These are phyloP conservation scores for Torrubiellomyces zombiae DNA, from an alignment of 2,329 filamentous ascomycete species.

Conservation along the genomic window DNA sequence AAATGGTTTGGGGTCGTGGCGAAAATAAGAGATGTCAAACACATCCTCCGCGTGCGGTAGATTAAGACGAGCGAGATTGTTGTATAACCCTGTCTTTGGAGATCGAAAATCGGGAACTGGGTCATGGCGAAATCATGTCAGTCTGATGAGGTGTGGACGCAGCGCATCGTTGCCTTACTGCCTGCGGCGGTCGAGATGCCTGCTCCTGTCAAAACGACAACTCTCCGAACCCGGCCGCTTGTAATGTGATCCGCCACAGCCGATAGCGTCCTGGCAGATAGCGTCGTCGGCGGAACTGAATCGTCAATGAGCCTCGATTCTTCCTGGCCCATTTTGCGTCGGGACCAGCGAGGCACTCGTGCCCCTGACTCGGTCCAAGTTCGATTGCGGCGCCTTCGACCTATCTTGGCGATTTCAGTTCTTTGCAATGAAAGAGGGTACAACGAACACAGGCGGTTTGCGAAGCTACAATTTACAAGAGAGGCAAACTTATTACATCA, in stretches of 20 bases:
- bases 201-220: constrained; percentile 83
- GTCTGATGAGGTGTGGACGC: background rate
- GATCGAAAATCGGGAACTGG: constrained; percentile 86
- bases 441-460: too few species aligned
- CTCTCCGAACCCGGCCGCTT: constrained; percentile 45
- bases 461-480: too few species aligned
- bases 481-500: too few species aligned
- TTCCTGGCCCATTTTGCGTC: constrained; percentile 70
- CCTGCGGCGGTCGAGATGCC: constrained; percentile 66
- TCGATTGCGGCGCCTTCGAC: constrained; percentile 19
- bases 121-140: too few species aligned
- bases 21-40: constrained; percentile 86
- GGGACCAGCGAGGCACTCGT: constrained; percentile 15
- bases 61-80: constrained; percentile 73
- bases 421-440: too few species aligned
- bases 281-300: constrained; percentile 42
- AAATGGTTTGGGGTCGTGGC: constrained; percentile 70
- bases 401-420: constrained; percentile 21
- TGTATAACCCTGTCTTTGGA: constrained; percentile 82
- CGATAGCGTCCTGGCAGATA: constrained; percentile 52
- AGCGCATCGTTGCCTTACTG: too few species aligned
- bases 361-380: constrained; percentile 18
- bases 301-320: constrained; percentile 49
- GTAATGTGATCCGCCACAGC: constrained; percentile 70
- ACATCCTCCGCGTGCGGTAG: constrained; percentile 84